Base-by-base conservation (phyloP, 225 moss, liverwort and hornwort species). In the Rhytidiadelphus loreus region DNA sequence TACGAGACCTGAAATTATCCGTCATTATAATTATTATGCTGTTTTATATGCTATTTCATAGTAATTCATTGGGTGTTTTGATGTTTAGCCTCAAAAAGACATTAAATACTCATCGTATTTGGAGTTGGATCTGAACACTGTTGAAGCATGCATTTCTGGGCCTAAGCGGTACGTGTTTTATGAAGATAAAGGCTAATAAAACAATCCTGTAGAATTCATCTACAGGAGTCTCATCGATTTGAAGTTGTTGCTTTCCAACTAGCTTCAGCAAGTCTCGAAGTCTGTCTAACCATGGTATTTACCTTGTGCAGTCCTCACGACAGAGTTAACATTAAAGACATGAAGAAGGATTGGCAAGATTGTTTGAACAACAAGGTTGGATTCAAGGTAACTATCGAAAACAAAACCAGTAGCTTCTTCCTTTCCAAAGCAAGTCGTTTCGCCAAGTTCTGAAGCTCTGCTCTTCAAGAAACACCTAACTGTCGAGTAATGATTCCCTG, bases 311-410 rank as follows among this genome's bases (percentile, higher is more conserved):
- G 96, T 69, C 98, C 98, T 82, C 95, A 98, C 77, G 96, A 98
- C 83, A 92, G 96, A 63, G 98, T 98, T 56, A 85, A 87, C 80
- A 91, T 98, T 88, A 95, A 86, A 91, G 94, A 97, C 10, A 98
- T 98, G 97, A 98, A 98, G 91, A 90, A 93, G 82, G 98, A 98
- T 73, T 98, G 97, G 98, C 95, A 96, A 70, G 83, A 86, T 84
- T 98, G 97, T 86, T 90, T 98, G 90, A 89, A 97, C 88, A 98
- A 94, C 92, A 97, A 95, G 86, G 98, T 95, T 86, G 98, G 98
- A 83, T 98, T 98, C 85, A 98, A 98, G 98, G 97, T 96, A 92
- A 88, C 61, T 61, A 62, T 74, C 32, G 35, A 29, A 33, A 87
- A 85, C 57, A 86, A 86, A 79, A 68, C 16, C 39, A 79, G 43